Conservation (phyloP, 257 asterid species). For the Jacaranda mimosifolia region DNA sequence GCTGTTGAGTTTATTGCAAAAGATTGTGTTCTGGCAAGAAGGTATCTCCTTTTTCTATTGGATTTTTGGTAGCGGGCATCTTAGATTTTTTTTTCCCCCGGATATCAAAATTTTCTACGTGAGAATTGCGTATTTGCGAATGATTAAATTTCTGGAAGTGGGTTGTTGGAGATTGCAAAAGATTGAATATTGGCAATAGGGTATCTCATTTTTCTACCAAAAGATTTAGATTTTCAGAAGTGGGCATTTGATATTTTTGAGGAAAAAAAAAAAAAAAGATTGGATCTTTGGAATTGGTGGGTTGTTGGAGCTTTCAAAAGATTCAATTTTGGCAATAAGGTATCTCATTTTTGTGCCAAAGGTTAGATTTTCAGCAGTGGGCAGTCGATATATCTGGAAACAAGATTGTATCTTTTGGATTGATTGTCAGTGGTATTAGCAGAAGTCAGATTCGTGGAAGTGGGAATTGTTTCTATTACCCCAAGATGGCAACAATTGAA, state of each 20-base stretch:
- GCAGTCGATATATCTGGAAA: no score
- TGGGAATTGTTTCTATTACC: constrained; percentile 20
- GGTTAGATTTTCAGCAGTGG: no score
- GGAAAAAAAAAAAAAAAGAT: constrained; percentile 13
- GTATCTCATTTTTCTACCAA: constrained; percentile 31
- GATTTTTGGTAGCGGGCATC: constrained; percentile 29
- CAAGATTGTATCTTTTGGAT: constrained; percentile 5
- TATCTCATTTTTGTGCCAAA: no score
- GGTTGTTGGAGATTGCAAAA: constrained; percentile 28
- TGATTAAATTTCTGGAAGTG: constrained; percentile 26
- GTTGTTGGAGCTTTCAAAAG: no score
- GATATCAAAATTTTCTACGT: background rate
- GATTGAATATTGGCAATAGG: constrained; percentile 27
- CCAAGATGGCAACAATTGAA: constrained; percentile 62
- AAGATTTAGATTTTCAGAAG: constrained; percentile 28
- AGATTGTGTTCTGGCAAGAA: constrained; percentile 24
- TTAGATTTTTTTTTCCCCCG: background rate
- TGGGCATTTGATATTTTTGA: constrained; percentile 29
- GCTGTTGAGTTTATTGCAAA: constrained; percentile 25
- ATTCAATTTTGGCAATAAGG: no score
- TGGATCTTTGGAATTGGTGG: constrained; percentile 9
- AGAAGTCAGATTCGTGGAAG: constrained; percentile 25
- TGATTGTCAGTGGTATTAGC: constrained; percentile 3
- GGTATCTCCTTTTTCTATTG: constrained; percentile 24
- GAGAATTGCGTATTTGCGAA: constrained; percentile 22